A percentile compares a stretch with the other conserved stretches of the same genome.
Evolutionary conservation across 208 protist genomes (phyloP).

Genomic region (Leishmania mexicana): DNA sequence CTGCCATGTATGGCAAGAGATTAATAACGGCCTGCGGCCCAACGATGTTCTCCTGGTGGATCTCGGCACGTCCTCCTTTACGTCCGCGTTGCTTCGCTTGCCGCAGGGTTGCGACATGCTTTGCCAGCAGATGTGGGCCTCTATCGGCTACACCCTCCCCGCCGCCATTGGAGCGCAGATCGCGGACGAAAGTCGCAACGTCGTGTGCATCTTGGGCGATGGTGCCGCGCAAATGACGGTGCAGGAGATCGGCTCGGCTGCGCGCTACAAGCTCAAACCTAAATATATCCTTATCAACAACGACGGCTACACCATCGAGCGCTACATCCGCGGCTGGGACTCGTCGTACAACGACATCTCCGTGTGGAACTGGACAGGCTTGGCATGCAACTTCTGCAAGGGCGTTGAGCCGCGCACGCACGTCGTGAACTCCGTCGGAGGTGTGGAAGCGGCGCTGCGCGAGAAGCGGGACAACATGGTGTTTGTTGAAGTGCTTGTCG

Average conservation of each 20-base stretch:
- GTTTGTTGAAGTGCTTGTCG: slow-evolving; percentile 36
- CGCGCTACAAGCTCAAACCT: slow-evolving; percentile 27
- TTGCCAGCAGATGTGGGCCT: slow-evolving; percentile 50
- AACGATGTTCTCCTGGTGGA: slow-evolving; percentile 55
- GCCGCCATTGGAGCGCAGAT: slow-evolving; percentile 54
- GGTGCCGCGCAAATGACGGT: slow-evolving; percentile 64
- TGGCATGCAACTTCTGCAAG: slow-evolving; percentile 30
- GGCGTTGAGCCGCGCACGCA: slow-evolving; percentile 22
- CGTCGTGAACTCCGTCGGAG: slow-evolving; percentile 33
- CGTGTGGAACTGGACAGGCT: slow-evolving; percentile 40
- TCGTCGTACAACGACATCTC: slow-evolving; percentile 58
- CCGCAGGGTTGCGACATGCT: slow-evolving; percentile 31
- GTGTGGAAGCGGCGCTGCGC: slow-evolving; percentile 26
- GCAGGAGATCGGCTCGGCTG: slow-evolving; percentile 46
- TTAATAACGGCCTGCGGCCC: slow-evolving; percentile 38
- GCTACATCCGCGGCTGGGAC: slow-evolving; percentile 45
- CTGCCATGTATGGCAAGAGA: slow-evolving; percentile 52
- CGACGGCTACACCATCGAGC: slow-evolving; percentile 63
- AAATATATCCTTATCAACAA: slow-evolving; percentile 55
- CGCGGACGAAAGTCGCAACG: slow-evolving; percentile 43
- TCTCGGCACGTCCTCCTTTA: slow-evolving; percentile 52
- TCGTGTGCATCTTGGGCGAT: slow-evolving; percentile 53
- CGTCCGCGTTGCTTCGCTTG: slow-evolving; percentile 39
- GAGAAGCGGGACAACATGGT: slow-evolving; percentile 37
- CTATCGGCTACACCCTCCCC: slow-evolving; percentile 60